Conservation (phyloP, 2,329 filamentous ascomycete species). For the Diaporthe destruens region DNA sequence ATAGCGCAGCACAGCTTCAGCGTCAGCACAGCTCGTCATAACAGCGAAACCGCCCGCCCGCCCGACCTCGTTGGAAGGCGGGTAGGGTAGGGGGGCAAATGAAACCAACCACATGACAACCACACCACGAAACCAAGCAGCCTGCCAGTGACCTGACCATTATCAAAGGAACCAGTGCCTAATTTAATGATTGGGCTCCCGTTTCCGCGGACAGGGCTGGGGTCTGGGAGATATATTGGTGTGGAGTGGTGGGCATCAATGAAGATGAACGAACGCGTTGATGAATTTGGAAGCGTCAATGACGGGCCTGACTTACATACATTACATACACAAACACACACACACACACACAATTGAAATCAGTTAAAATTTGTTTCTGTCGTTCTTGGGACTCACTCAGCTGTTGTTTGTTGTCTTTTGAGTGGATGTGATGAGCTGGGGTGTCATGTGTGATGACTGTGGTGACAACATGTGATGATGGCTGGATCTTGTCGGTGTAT, state of each 20-base stretch:
- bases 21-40: neutral
- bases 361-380: no score
- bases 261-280: slow-evolving; percentile 15
- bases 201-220: no score
- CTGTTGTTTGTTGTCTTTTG: no score
- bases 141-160: neutral
- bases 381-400: no score
- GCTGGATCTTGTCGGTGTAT: no score
- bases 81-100: neutral
- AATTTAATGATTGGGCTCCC: no score
- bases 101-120: no score
- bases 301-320: neutral
- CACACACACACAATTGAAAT: no score
- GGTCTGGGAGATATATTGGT: neutral
- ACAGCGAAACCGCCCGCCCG: no score
- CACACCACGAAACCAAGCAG: neutral
- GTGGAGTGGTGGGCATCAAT: neutral
- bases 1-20: slow-evolving; percentile 4
- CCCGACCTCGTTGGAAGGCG: neutral
- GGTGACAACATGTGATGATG: no score
- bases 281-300: slow-evolving; percentile 30
- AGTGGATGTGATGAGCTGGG: neutral
- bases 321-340: neutral
- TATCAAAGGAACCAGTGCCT: no score
- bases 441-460: neutral